Evolutionary conservation across 768 basidiomycete species (phyloP).

Genomic region (Termitomyces sp.): DNA sequence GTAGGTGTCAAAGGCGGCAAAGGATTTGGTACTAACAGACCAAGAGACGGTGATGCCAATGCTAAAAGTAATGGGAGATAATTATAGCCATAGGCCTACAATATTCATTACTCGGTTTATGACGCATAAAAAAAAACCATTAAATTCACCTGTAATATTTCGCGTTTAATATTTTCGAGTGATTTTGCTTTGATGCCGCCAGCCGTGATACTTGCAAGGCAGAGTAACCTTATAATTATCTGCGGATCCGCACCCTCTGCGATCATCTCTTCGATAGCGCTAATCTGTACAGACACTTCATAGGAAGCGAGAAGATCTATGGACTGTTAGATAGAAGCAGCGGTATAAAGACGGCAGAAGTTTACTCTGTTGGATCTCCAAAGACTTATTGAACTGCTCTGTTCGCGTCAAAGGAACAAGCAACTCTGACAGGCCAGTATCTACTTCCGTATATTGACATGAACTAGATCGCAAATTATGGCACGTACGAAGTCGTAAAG

Average conservation of each 20-base stretch:
- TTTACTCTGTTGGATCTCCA: slow-evolving; percentile 96
- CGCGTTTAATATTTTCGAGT: slow-evolving; percentile 86
- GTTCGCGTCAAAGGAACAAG: slow-evolving; percentile 80
- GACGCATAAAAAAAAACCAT: slow-evolving; percentile 25
- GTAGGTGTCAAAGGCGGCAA: slow-evolving; percentile 46
- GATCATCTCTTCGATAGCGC: slow-evolving; percentile 88
- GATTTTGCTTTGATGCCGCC: slow-evolving; percentile 86
- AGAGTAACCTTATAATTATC: slow-evolving; percentile 72
- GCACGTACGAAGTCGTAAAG: slow-evolving; percentile 76
- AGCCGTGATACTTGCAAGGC: slow-evolving; percentile 77
- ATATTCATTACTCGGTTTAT: slow-evolving; percentile 9
- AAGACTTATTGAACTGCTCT: slow-evolving; percentile 83
- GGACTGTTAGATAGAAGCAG: slow-evolving; percentile 5
- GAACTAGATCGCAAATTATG: neutral
- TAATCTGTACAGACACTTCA: slow-evolving; percentile 72
- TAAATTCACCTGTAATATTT: slow-evolving; percentile 68
- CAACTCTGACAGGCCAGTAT: slow-evolving; percentile 92
- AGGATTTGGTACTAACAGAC: slow-evolving; percentile 62
- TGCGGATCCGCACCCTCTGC: slow-evolving; percentile 82
- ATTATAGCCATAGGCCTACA: slow-evolving; percentile 71
- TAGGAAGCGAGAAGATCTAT: slow-evolving; percentile 93
- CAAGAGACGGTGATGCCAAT: slow-evolving; percentile 59
- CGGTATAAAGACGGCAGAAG: neutral
- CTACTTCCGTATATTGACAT: slow-evolving; percentile 31
- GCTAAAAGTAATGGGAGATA: slow-evolving; percentile 64